phyloP scores from a whole-genome alignment of 768 basidiomycete species.

The Suillus weaverae region DNA sequence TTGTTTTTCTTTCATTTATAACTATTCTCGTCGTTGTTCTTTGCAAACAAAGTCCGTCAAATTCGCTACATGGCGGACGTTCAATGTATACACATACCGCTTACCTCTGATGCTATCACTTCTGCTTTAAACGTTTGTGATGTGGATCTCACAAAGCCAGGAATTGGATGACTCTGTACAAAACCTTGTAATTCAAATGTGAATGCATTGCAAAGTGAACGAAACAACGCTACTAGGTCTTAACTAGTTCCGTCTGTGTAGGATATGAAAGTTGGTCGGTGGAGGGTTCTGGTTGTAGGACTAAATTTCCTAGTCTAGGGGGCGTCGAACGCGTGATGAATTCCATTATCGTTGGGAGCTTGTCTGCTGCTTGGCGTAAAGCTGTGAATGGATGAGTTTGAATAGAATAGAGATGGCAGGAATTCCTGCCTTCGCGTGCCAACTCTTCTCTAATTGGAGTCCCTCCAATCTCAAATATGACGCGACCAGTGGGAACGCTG shows the following conservation, averaged over 20 bases:
- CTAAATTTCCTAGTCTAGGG: conserved; percentile 70
- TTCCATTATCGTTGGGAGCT: conserved; percentile 86
- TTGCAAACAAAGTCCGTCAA: neutral
- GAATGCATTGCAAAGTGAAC: neutral
- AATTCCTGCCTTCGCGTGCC: conserved; percentile 77
- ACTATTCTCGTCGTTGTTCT: neutral
- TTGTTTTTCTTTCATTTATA: neutral
- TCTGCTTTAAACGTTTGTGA: neutral
- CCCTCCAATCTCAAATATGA: conserved; percentile 94
- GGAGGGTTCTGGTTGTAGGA: conserved; percentile 43
- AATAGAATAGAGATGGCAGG: neutral
- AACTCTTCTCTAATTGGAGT: conserved; percentile 87
- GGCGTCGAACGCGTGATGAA: conserved; percentile 71
- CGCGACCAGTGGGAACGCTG: conserved; percentile 85
- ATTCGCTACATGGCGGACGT: neutral
- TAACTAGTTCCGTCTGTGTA: conserved; percentile 5
- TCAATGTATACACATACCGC: neutral
- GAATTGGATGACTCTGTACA: neutral
- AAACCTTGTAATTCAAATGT: neutral
- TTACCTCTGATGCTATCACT: neutral
- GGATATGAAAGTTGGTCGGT: neutral
- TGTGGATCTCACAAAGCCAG: neutral
- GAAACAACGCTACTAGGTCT: conserved; percentile 10
- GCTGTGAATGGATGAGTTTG: conserved; percentile 44
- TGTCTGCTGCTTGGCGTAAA: conserved; percentile 82